A percentile compares a stretch with the other conserved stretches of the same genome.
Evolutionary conservation across 345 rosid species (phyloP).

Genomic region (Gynandropsis gynandra): DNA sequence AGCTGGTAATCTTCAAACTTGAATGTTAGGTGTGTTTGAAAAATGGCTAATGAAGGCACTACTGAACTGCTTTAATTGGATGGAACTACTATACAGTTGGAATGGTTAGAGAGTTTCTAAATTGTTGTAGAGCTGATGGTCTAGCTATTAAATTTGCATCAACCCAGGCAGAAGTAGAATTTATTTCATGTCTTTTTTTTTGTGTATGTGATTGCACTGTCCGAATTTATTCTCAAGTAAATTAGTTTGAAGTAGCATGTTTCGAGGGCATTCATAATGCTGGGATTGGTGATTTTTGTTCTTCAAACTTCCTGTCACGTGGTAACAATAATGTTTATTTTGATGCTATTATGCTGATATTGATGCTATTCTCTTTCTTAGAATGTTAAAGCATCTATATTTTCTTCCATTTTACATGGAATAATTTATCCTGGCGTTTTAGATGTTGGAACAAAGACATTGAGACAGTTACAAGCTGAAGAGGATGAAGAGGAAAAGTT

Average conservation of each 20-base stretch:
- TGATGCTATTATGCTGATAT: neutral
- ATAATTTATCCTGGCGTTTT: conserved; percentile 27
- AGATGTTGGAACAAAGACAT: conserved; percentile 53
- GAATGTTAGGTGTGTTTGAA: conserved; percentile 2
- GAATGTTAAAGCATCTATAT: neutral
- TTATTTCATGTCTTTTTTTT: too few species aligned
- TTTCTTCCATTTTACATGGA: conserved; percentile 17
- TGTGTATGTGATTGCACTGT: too few species aligned
- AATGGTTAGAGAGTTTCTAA: neutral
- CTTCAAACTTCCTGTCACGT: neutral
- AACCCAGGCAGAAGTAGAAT: too few species aligned
- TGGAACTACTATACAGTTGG: conserved; percentile 2
- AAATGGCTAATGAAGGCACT: conserved; percentile 3
- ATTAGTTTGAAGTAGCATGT: too few species aligned
- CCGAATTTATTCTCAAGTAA: too few species aligned
- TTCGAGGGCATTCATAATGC: too few species aligned
- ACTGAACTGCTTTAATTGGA: neutral
- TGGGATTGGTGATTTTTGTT: conserved; percentile 5
- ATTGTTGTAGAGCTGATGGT: too few species aligned
- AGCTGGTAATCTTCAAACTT: conserved; percentile 5
- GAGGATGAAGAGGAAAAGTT: conserved; percentile 90
- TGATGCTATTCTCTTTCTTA: neutral
- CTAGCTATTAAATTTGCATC: too few species aligned
- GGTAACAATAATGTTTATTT: conserved; percentile 1
- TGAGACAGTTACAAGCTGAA: conserved; percentile 70